Evolutionary conservation across 441 rosid genomes (phyloP), one percentile per base, ranked within the genome.

Genomic region (Manihot esculenta): DNA sequence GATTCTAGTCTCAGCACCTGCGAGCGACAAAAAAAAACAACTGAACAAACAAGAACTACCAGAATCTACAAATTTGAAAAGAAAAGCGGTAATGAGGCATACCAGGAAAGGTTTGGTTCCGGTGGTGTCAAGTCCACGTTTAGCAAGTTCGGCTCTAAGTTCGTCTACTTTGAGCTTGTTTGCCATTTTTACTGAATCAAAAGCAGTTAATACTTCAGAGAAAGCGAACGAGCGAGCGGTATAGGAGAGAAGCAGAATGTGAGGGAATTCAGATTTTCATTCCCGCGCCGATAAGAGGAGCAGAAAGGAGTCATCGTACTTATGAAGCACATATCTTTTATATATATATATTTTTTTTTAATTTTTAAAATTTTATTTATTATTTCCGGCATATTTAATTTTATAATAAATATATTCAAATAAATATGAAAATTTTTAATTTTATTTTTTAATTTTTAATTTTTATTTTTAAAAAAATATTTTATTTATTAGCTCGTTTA

Each of bases 1-100:
- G 83, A 78, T 63, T 84, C 85, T 4, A 91, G 88, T 73, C 97
- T 86, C 74, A 76, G 82, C 50, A 84, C 80, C 94, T 88, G 63
- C 47, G 71, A 49, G 66, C 42, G 49, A 53, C 45, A 53, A 51
- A 30, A 61, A 42, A 49, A 26, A 6, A 62, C 8, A 9, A 0
- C 10, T 7, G 9, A n/a, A 51, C 18, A 62, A 41, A 27, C 42
- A 1, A 17, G 7, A 26, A 10, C 23, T 35, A 35, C 24, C 35
- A 50, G 18, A 35, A 20, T n/a, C 23, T 44, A 9, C 49, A 42
- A 64, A 56, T 26, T 56, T 24, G 60, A 48, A 33, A 6, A 35
- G 5, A 35, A 5, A 3, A 3, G 41, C 5, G 7, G 6, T 35
- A 6, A 35, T 35, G 23, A 68, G 33, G 50, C 48, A 15, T 63